phyloP scores from a whole-genome alignment of 495 filamentous ascomycete species.

The Tuber calosporum region DNA sequence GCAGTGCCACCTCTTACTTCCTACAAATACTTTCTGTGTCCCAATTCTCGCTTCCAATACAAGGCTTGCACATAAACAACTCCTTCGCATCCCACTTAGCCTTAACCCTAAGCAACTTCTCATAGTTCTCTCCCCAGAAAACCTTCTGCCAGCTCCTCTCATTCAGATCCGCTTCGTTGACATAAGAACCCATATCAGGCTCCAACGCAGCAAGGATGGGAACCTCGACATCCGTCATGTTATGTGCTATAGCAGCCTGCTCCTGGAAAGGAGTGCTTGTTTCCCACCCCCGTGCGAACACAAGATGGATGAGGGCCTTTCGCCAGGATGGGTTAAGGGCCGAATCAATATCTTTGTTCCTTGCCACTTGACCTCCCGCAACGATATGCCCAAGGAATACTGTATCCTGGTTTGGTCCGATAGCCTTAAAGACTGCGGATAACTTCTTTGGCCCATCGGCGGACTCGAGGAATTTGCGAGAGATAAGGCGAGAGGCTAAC shows the following conservation, averaged over 20 bases:
- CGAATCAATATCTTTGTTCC: conserved; percentile 38
- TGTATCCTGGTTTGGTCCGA: conserved; percentile 37
- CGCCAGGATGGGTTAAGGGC: conserved; percentile 48
- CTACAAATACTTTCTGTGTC: conserved; percentile 31
- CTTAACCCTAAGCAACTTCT: conserved; percentile 45
- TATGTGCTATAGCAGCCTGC: conserved; percentile 43
- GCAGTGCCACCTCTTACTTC: not conserved
- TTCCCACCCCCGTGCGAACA: conserved; percentile 42
- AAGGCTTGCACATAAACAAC: conserved; percentile 48
- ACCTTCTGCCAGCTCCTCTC: conserved; percentile 47
- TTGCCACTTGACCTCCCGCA: conserved; percentile 30
- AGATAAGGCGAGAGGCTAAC: conserved; percentile 45
- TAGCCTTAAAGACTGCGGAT: conserved; percentile 33
- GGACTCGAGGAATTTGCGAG: conserved; percentile 39
- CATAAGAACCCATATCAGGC: conserved; percentile 46
- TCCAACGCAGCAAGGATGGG: conserved; percentile 47
- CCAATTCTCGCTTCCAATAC: conserved; percentile 47
- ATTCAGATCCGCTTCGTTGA: conserved; percentile 49
- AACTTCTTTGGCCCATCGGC: conserved; percentile 39
- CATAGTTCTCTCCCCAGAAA: conserved; percentile 50
- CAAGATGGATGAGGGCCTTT: conserved; percentile 44
- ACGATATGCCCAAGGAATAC: conserved; percentile 42
- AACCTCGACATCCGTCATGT: conserved; percentile 44
- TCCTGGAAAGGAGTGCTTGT: conserved; percentile 43
- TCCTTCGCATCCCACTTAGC: conserved; percentile 47